A percentile compares a stretch with the other conserved stretches of the same genome.
Conservation (phyloP, 176 grass and related monocot genomes). For the Carex parvula region DNA sequence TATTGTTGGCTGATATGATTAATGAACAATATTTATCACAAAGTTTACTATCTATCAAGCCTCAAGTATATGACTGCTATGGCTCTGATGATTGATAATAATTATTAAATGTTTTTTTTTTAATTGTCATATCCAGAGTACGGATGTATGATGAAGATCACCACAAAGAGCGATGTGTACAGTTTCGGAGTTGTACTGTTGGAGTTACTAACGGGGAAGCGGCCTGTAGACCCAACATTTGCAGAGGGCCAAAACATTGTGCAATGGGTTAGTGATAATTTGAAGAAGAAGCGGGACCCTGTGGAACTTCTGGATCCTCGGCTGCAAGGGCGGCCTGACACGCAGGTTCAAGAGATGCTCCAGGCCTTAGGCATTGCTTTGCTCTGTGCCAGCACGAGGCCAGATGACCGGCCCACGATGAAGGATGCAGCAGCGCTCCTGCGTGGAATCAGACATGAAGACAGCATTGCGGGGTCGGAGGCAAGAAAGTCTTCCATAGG, state of each 20-base stretch:
- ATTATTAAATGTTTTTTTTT: not conserved
- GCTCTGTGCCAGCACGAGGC: slow-evolving; percentile 56
- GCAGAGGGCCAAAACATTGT: slow-evolving; percentile 65
- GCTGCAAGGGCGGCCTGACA: slow-evolving; percentile 55
- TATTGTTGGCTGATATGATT: not conserved
- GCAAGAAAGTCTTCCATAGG: slow-evolving; percentile 14
- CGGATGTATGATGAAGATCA: slow-evolving; percentile 78
- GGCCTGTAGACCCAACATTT: slow-evolving; percentile 47
- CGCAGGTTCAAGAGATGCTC: slow-evolving; percentile 78
- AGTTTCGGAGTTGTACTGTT: slow-evolving; percentile 76
- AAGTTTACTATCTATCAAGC: not conserved
- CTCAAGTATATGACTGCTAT: not conserved
- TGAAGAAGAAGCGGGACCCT: slow-evolving; percentile 57
- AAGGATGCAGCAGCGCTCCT: slow-evolving; percentile 84
- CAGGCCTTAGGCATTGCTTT: slow-evolving; percentile 86
- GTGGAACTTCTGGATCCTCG: slow-evolving; percentile 44
- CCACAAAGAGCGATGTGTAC: slow-evolving; percentile 90
- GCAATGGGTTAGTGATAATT: slow-evolving; percentile 76
- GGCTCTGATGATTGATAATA: not conserved
- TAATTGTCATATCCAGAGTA: slow-evolving; percentile 31
- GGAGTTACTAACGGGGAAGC: slow-evolving; percentile 55
- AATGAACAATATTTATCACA: not conserved
- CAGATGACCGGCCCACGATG: slow-evolving; percentile 65
- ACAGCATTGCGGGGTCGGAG: slow-evolving; percentile 20
- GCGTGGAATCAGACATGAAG: slow-evolving; percentile 65